Conservation (phyloP, 2,329 filamentous ascomycete genomes). For the Colletotrichum gigasporum region DNA sequence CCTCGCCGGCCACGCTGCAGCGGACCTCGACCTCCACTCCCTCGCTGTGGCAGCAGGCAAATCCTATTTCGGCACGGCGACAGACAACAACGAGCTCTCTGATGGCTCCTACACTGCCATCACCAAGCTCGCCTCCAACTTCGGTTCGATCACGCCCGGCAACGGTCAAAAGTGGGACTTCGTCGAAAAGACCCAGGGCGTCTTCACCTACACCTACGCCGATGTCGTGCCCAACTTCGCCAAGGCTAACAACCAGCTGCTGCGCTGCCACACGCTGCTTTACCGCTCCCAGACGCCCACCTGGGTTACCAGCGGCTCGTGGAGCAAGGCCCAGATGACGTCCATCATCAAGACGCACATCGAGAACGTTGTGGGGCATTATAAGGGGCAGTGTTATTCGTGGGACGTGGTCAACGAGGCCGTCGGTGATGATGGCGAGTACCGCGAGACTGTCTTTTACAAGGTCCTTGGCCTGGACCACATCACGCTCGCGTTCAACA, state of each 20-base stretch:
- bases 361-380: constrained; percentile 51
- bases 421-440: constrained; percentile 54
- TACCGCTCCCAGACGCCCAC: constrained; percentile 51
- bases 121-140: constrained; percentile 62
- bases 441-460: constrained; percentile 50
- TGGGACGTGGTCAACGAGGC: constrained; percentile 64
- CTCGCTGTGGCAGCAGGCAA: constrained; percentile 37
- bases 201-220: constrained; percentile 67
- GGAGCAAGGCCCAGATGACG: constrained; percentile 43
- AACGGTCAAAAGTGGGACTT: constrained; percentile 73
- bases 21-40: constrained; percentile 45
- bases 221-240: constrained; percentile 56
- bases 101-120: constrained; percentile 64
- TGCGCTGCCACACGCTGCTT: constrained; percentile 61
- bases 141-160: constrained; percentile 71
- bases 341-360: constrained; percentile 49
- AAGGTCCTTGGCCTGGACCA: constrained; percentile 53
- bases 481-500: constrained; percentile 54
- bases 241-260: constrained; percentile 20
- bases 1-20: constrained; percentile 30
- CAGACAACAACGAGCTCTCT: constrained; percentile 64
- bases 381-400: constrained; percentile 54
- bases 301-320: constrained; percentile 50
- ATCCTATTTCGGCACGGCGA: constrained; percentile 71
- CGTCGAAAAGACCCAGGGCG: constrained; percentile 63